Base-by-base conservation (phyloP, 495 filamentous ascomycete genomes). In the Neurospora sp. region DNA sequence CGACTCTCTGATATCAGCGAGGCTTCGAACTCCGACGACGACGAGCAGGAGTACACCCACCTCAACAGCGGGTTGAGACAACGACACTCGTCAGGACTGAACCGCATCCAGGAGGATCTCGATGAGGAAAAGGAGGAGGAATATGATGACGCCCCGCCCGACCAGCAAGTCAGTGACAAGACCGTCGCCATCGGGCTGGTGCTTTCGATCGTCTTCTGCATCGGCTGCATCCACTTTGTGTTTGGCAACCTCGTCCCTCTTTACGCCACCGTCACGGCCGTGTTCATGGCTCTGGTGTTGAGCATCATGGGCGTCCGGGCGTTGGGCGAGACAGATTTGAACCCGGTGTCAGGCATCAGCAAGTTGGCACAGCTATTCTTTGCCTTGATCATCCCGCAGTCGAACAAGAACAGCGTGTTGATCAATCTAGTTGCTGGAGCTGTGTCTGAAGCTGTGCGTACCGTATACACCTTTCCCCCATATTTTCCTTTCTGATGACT, bases 351-450 rank as follows among this genome's bases (percentile, higher is more conserved):
- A 27, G 96, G 96, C 68, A 99, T 99, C 82, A 93, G 90, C 80
- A 99, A 99, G 84, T 85, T 99, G 6, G 97, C 96, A 0, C 96
- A 99, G 82, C 89, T 99, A 10, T 88, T 98, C 80, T 98, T 99
- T 81, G 88, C 98, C 45, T 88, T 94, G 35, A 96, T 95, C 14
- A 93, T 96, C 2, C 83, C 90, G 8, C 84, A 86, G 71, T 89
- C 88, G 4, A 87, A 91, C 77, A 89, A 88, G 71, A 92, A 94
- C 71, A 92, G 93, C 18, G 88, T 99, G 4, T 85, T 95, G 71
- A 97, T 97, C 73, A 99, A 99, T 73, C 87, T 98, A 12, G 87
- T 99, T 10, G 96, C 94, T 0, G 96, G 96, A n/a, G 96, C 95
- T 0, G 92, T 98, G 39, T 81, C 80, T 4, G 80, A 81, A 61